phyloP scores from a whole-genome alignment of 108 stramenopile species.

The Nitzschia inconspicua region DNA sequence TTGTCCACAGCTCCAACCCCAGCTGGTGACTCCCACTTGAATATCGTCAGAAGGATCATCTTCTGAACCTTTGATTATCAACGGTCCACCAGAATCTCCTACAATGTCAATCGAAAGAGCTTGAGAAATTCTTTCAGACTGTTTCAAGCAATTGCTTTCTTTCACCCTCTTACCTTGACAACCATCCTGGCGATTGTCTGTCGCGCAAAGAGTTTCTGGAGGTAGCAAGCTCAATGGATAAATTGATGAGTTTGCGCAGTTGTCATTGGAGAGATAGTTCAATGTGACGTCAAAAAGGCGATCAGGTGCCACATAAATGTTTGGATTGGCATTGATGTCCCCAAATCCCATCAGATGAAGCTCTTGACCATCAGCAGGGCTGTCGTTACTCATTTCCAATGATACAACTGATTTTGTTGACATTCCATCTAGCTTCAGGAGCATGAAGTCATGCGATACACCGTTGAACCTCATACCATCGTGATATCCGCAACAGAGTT shows the following conservation, averaged over 20 bases:
- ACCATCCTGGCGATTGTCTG: constrained; percentile 1
- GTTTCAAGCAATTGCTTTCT: constrained; percentile 17
- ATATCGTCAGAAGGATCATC: background rate
- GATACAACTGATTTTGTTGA: constrained; percentile 2
- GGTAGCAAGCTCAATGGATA: constrained; percentile 1
- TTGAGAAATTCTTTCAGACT: constrained; percentile 21
- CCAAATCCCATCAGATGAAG: constrained; percentile 22
- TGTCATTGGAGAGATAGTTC: constrained; percentile 1
- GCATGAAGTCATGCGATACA: constrained; percentile 16
- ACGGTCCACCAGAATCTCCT: constrained; percentile 39
- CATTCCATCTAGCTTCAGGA: constrained; percentile 19
- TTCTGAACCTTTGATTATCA: constrained; percentile 14
- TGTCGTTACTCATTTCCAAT: constrained; percentile 7
- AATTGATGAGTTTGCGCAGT: background rate
- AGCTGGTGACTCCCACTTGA: constrained; percentile 29
- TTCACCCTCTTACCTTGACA: too few species aligned
- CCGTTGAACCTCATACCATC: background rate
- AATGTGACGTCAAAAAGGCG: constrained; percentile 4
- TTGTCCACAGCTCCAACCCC: too few species aligned
- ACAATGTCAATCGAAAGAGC: too few species aligned
- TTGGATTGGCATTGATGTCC: constrained; percentile 5
- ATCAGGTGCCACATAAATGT: background rate
- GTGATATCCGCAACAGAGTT: constrained; percentile 7
- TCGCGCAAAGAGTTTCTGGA: background rate
- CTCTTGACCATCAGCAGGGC: background rate